A percentile compares a stretch with the other conserved stretches of the same genome.
These are phyloP conservation scores for Boeremia exigua DNA, from an alignment of 2,329 filamentous ascomycete species.

Conservation along the genomic window DNA sequence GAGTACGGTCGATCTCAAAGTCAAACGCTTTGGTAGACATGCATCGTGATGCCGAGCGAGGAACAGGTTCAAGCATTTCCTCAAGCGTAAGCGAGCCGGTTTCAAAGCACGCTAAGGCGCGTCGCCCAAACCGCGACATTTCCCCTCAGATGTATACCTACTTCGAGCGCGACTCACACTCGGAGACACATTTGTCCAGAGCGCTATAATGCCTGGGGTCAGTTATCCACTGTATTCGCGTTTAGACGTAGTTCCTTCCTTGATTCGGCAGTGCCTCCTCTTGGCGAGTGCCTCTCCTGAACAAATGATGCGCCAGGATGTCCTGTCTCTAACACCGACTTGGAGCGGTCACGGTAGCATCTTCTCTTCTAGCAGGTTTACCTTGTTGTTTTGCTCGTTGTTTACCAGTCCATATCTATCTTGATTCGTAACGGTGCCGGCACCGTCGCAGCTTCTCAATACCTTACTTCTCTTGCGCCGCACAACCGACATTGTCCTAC, in stretches of 20 bases:
- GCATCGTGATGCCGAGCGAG: conserved; percentile 4
- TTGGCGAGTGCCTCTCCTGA: conserved; percentile 11
- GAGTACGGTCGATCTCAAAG: not conserved
- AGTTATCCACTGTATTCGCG: not conserved
- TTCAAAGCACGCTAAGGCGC: conserved; percentile 13
- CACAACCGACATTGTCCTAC: not conserved
- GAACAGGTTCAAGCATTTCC: conserved; percentile 2
- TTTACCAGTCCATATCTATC: not conserved
- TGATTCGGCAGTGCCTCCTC: conserved; percentile 8
- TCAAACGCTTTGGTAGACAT: not conserved
- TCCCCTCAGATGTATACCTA: not conserved
- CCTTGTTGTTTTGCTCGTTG: not conserved
- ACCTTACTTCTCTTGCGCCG: not conserved
- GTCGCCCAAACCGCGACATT: conserved; percentile 5
- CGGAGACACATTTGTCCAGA: not conserved
- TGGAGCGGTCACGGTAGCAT: conserved; percentile 1
- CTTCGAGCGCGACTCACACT: not conserved
- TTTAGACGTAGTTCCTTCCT: conserved; percentile 5
- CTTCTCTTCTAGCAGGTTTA: conserved; percentile 8
- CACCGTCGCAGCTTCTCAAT: conserved; percentile 5
- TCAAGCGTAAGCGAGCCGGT: conserved; percentile 13
- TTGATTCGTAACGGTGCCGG: conserved; percentile 8
- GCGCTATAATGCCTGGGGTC: not conserved
- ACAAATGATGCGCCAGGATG: conserved; percentile 3
- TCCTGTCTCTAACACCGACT: conserved; percentile 2